Percentiles rank a stretch among this genome's conserved stretches.
phyloP scores from a whole-genome alignment of 2,329 filamentous ascomycete species.

The Beauveria bassiana region DNA sequence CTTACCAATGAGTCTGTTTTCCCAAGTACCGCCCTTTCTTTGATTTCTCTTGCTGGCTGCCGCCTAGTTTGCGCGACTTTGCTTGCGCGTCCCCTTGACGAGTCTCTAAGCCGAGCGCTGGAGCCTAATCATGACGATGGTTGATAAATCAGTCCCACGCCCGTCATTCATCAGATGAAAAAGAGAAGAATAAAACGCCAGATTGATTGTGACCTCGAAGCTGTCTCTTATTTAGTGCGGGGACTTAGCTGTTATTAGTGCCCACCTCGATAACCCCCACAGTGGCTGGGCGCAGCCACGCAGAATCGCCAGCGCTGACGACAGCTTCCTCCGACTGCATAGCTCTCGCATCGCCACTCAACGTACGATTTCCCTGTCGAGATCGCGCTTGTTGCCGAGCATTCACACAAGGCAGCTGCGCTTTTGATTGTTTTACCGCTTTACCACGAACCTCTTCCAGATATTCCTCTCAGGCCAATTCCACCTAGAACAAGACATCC shows the following conservation, averaged over 20 bases:
- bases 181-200: no score
- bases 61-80: background rate
- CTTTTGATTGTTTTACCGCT: background rate
- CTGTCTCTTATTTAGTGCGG: background rate
- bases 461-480: background rate
- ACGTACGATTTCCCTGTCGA: background rate
- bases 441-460: background rate
- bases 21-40: background rate
- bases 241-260: background rate
- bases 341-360: conserved; percentile 2
- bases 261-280: background rate
- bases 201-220: background rate
- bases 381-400: background rate
- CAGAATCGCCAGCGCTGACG: conserved; percentile 12
- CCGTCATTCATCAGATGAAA: no score
- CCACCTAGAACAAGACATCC: background rate
- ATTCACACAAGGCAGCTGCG: background rate
- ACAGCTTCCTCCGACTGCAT: conserved; percentile 11
- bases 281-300: conserved; percentile 12
- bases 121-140: background rate
- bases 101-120: background rate
- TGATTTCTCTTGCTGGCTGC: background rate
- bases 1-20: background rate
- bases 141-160: no score
- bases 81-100: background rate